Evolutionary conservation across 148 eudicot species (phyloP).

Genomic region (Arbutus unedo): DNA sequence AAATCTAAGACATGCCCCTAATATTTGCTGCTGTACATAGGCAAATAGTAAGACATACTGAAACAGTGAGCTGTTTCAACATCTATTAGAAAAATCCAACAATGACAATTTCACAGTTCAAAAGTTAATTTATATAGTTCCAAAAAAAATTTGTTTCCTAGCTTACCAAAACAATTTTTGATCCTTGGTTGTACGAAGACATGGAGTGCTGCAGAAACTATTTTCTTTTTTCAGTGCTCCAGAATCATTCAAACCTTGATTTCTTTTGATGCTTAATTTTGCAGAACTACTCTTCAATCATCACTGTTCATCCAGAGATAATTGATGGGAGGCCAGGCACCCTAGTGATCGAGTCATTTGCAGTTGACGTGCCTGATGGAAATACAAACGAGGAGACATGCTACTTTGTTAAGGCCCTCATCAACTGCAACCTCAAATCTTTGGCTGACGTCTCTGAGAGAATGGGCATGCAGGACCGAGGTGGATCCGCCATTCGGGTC

Average conservation of each 20-base stretch:
- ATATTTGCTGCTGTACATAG: background rate
- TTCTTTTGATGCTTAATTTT: constrained; percentile 7
- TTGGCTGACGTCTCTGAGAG: constrained; percentile 70
- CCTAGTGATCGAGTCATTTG: constrained; percentile 59
- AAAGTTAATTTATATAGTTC: background rate
- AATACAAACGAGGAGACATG: constrained; percentile 70
- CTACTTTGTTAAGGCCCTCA: constrained; percentile 60
- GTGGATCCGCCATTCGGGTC: background rate
- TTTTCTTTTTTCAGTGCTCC: background rate
- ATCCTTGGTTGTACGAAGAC: background rate
- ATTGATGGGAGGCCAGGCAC: constrained; percentile 58
- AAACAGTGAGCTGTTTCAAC: background rate
- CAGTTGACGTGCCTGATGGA: constrained; percentile 70
- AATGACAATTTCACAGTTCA: background rate
- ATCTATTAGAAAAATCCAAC: background rate
- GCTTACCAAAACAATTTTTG: background rate
- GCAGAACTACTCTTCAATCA: constrained; percentile 82
- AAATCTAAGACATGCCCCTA: background rate
- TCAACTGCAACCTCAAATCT: constrained; percentile 74
- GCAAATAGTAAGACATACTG: background rate
- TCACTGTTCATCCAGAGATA: constrained; percentile 66
- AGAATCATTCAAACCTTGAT: background rate
- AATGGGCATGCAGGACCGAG: constrained; percentile 43
- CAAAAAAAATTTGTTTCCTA: background rate
- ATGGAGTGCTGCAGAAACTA: background rate